Evolutionary conservation across 768 basidiomycete species (phyloP).

Genomic region (Nevesoporus exiguus): DNA sequence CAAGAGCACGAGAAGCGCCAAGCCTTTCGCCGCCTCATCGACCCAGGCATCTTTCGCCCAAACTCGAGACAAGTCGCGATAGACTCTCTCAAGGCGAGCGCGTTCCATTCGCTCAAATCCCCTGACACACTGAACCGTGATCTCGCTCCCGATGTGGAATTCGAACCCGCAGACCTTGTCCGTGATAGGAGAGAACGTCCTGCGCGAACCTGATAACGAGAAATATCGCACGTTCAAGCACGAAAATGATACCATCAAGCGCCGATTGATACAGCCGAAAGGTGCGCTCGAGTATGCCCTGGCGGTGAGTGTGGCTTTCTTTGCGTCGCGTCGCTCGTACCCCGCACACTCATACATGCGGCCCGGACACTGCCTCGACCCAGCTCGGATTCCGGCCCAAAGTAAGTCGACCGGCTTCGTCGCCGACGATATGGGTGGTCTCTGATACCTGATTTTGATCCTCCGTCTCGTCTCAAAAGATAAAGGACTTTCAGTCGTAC

Average conservation of each 20-base stretch:
- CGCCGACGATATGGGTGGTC: too few species aligned
- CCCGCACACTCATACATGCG: too few species aligned
- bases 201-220: conserved; percentile 66
- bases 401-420: conserved; percentile 35
- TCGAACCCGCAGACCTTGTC: conserved; percentile 46
- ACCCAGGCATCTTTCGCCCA: conserved; percentile 73
- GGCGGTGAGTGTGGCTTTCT: conserved; percentile 38
- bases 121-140: background rate
- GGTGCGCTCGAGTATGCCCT: conserved; percentile 77
- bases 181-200: conserved; percentile 68
- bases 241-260: conserved; percentile 67
- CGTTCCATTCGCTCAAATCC: background rate
- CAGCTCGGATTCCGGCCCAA: conserved; percentile 75
- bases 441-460: too few species aligned
- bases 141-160: background rate
- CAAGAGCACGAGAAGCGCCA: conserved; percentile 67
- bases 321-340: background rate
- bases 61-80: conserved; percentile 60
- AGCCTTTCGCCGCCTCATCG: conserved; percentile 69
- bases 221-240: conserved; percentile 76
- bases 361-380: background rate
- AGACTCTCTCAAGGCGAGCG: conserved; percentile 57
- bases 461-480: conserved; percentile 37
- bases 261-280: conserved; percentile 63
- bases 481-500: conserved; percentile 67